phyloP scores from a whole-genome alignment of 2,329 filamentous ascomycete species.

The Geosmithia putterillii region DNA sequence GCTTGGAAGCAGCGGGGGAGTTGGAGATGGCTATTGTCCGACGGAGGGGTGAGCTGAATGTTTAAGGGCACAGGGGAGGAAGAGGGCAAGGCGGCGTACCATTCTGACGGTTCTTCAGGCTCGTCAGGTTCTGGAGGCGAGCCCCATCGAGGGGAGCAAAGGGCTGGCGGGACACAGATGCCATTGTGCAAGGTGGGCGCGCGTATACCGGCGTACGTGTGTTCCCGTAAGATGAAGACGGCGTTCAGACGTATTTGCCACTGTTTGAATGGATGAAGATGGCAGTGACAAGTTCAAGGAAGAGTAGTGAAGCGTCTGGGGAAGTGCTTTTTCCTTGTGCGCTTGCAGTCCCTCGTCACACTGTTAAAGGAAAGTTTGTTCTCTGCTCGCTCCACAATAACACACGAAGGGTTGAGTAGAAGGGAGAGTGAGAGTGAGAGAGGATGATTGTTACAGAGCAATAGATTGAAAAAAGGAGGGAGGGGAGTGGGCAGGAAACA shows the following conservation, averaged over 20 bases:
- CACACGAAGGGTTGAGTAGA: background rate
- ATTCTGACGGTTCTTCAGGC: conserved; percentile 68
- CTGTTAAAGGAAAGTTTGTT: background rate
- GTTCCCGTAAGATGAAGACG: too few relatives aligned
- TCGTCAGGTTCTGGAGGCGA: conserved; percentile 60
- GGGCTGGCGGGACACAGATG: conserved; percentile 51
- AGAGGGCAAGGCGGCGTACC: conserved; percentile 30
- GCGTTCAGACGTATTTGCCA: too few relatives aligned
- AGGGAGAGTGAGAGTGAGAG: background rate
- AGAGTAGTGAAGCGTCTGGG: too few relatives aligned
- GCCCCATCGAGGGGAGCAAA: conserved; percentile 61
- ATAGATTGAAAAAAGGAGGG: background rate
- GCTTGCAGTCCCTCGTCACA: background rate
- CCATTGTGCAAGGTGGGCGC: conserved; percentile 40
- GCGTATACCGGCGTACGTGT: too few relatives aligned
- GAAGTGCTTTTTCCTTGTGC: background rate
- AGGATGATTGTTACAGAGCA: background rate
- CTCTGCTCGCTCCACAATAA: background rate
- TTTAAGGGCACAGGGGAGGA: background rate
- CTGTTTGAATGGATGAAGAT: too few relatives aligned
- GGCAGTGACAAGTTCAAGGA: too few relatives aligned
- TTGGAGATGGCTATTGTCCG: conserved; percentile 1
- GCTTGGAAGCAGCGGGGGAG: conserved; percentile 28
- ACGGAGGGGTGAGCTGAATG: conserved; percentile 15
- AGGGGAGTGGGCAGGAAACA: background rate